phyloP scores from a whole-genome alignment of 768 basidiomycete genomes.

The Exidia glandulosa region DNA sequence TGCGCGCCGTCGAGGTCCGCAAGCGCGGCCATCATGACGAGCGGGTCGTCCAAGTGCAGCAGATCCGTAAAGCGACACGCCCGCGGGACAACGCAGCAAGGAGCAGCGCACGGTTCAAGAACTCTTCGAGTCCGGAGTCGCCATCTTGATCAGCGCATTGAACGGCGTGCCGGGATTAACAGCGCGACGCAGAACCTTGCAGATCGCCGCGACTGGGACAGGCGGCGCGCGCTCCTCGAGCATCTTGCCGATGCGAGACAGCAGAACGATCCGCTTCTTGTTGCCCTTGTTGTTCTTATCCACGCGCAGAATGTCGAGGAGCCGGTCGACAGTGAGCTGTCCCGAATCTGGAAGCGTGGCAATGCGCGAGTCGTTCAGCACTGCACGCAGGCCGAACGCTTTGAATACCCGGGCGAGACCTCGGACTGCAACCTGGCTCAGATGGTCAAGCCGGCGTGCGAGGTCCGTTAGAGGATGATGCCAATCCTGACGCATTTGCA shows the following conservation, averaged over 20 bases:
- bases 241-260: conserved; percentile 84
- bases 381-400: conserved; percentile 82
- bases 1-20: conserved; percentile 81
- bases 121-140: conserved; percentile 93
- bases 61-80: conserved; percentile 83
- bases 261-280: conserved; percentile 88
- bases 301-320: conserved; percentile 88
- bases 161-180: conserved; percentile 52
- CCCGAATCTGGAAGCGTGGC: conserved; percentile 57
- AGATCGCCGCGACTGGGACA: conserved; percentile 71
- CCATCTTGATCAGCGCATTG: conserved; percentile 47
- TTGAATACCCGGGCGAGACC: conserved; percentile 79
- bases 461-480: conserved; percentile 97
- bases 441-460: conserved; percentile 74
- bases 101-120: conserved; percentile 89
- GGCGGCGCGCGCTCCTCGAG: conserved; percentile 85
- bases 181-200: conserved; percentile 71
- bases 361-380: conserved; percentile 70
- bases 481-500: conserved; percentile 94
- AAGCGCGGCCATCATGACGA: conserved; percentile 97
- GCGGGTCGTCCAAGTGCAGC: conserved; percentile 94
- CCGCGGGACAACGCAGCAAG: conserved; percentile 87
- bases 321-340: conserved; percentile 61
- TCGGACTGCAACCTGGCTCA: conserved; percentile 87
- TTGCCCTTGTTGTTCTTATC: conserved; percentile 96